Percentiles rank a stretch among this genome's conserved stretches.
Evolutionary conservation across 2,329 filamentous ascomycete species (phyloP).

Genomic region (Phialophora macrospora): DNA sequence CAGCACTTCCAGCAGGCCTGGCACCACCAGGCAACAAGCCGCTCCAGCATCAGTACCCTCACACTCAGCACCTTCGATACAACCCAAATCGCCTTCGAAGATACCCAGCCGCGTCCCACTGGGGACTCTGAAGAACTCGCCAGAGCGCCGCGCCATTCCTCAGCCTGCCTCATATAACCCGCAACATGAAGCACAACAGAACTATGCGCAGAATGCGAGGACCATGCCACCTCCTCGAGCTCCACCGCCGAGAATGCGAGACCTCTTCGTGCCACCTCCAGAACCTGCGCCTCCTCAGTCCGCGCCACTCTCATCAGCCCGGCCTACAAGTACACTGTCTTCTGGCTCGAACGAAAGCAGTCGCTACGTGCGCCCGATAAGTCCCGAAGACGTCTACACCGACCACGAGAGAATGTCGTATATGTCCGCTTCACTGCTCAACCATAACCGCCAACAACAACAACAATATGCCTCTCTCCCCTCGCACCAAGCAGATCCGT

Average conservation of each 20-base stretch:
- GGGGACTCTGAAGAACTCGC: conserved; percentile 68
- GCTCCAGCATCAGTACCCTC: conserved; percentile 29
- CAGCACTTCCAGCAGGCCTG: conserved; percentile 45
- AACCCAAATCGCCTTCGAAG: conserved; percentile 54
- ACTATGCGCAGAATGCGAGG: conserved; percentile 42
- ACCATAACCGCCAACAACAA: conserved; percentile 42
- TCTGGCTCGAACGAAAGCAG: conserved; percentile 47
- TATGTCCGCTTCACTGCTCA: conserved; percentile 51
- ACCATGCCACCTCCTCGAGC: conserved; percentile 65
- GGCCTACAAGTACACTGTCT: conserved; percentile 58
- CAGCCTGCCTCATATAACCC: conserved; percentile 42
- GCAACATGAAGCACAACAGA: conserved; percentile 27
- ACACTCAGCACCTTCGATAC: conserved; percentile 37
- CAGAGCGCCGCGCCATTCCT: conserved; percentile 67
- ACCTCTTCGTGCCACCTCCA: conserved; percentile 66
- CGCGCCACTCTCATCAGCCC: conserved; percentile 44
- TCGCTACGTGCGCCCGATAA: conserved; percentile 59
- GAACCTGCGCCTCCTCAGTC: conserved; percentile 42
- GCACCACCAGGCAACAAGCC: conserved; percentile 46
- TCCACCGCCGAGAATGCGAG: conserved; percentile 91
- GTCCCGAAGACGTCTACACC: conserved; percentile 85
- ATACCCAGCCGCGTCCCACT: conserved; percentile 55
- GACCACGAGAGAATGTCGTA: conserved; percentile 61
- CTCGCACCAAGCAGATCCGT: conserved; percentile 39
- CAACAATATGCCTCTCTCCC: conserved; percentile 17